Evolutionary conservation across 2,329 filamentous ascomycete species (phyloP).

Genomic region (Aspergillus phoenicis): DNA sequence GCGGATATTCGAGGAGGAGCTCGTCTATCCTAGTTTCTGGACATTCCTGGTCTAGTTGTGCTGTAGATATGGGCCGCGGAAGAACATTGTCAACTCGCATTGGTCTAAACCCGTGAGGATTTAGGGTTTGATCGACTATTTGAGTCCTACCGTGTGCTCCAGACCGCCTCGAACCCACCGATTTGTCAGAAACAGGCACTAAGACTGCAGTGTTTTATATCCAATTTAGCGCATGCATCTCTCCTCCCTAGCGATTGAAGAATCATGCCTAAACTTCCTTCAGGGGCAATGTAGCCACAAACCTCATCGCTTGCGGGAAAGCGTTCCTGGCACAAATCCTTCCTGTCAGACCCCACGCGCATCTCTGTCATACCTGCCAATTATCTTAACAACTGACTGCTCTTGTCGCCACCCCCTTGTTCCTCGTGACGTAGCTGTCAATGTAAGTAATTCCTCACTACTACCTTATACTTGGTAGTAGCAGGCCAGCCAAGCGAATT

Average conservation of each 20-base stretch:
- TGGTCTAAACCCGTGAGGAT: neutral
- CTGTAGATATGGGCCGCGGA: neutral
- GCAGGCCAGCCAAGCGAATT: too few relatives aligned
- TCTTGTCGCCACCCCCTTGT: neutral
- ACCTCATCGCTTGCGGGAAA: neutral
- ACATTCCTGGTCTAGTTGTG: constrained; percentile 3
- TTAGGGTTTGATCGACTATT: constrained; percentile 1
- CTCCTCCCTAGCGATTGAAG: neutral
- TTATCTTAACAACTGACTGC: neutral
- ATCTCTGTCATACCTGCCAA: neutral
- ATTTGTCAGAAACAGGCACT: constrained; percentile 4
- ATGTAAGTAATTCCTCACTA: too few relatives aligned
- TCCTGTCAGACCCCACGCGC: neutral
- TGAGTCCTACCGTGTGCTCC: neutral
- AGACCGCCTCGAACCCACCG: neutral
- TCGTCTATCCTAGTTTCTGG: constrained; percentile 9
- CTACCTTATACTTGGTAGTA: too few relatives aligned
- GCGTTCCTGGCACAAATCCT: neutral
- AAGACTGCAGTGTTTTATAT: neutral
- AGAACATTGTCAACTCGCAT: neutral
- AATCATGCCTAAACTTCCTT: neutral
- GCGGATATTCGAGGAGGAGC: constrained; percentile 79
- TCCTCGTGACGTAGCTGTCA: neutral
- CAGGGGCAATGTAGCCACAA: neutral
- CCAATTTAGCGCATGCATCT: neutral